Evolutionary conservation across 225 moss, liverwort and hornwort genomes (phyloP).

Genomic region (Antitrichia curtipendula): DNA sequence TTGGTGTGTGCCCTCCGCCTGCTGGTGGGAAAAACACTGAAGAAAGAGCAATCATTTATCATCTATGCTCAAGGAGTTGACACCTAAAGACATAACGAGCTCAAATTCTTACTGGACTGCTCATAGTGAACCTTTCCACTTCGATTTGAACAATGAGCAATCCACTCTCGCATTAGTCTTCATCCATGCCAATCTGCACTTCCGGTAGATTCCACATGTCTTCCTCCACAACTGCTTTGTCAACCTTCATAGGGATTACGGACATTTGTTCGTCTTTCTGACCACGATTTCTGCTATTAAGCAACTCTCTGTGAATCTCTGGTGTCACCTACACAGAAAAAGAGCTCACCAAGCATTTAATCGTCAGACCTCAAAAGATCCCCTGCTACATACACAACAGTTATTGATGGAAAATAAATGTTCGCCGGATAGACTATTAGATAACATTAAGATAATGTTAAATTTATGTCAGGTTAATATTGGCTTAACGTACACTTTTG

Average conservation of each 20-base stretch:
- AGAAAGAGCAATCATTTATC: background rate
- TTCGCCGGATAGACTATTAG: background rate
- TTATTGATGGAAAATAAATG: background rate
- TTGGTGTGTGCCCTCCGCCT: constrained; percentile 17
- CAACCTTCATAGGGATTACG: constrained; percentile 29
- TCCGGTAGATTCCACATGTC: constrained; percentile 89
- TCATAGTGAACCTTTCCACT: background rate
- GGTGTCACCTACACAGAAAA: constrained; percentile 56
- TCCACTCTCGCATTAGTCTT: constrained; percentile 22
- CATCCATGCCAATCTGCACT: constrained; percentile 88
- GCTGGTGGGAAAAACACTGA: constrained; percentile 30
- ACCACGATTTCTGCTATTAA: constrained; percentile 65
- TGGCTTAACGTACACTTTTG: background rate
- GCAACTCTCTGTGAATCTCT: constrained; percentile 86
- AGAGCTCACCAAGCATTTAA: background rate
- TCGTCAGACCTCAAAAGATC: background rate
- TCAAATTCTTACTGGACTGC: background rate
- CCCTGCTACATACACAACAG: background rate
- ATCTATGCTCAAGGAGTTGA: background rate
- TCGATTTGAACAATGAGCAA: background rate
- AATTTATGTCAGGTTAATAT: background rate
- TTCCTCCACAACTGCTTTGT: constrained; percentile 51
- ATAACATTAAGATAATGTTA: no score
- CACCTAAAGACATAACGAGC: background rate
- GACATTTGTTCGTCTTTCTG: constrained; percentile 39